These are phyloP conservation scores for Dianthus caryophyllus DNA, from an alignment of 148 eudicot species.

Conservation along the genomic window DNA sequence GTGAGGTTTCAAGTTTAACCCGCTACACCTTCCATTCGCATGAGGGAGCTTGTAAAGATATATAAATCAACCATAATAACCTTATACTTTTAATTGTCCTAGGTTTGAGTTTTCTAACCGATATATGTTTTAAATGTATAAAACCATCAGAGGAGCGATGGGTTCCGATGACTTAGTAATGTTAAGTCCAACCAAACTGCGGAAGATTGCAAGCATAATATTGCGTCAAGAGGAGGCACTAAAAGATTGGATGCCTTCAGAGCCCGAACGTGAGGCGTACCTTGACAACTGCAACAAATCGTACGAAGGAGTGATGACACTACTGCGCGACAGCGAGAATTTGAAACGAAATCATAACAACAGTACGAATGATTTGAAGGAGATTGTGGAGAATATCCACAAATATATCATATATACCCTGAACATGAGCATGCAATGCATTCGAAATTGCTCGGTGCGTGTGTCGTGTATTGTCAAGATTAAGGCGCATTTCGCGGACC, in stretches of 20 bases:
- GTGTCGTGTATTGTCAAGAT: not conserved
- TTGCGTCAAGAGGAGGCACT: not conserved
- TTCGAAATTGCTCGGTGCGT: not conserved
- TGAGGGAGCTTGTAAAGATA: no score
- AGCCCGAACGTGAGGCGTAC: not conserved
- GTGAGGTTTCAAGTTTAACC: no score
- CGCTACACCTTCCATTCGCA: no score
- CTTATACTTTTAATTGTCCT: no score
- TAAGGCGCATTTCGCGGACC: not conserved
- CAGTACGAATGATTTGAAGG: not conserved
- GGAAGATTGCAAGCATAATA: not conserved
- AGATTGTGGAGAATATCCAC: not conserved
- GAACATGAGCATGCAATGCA: slow-evolving; percentile 1
- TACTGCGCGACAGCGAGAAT: not conserved
- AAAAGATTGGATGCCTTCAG: not conserved
- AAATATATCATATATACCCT: not conserved
- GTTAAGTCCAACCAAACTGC: no score
- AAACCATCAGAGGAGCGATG: no score
- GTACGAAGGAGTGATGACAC: not conserved
- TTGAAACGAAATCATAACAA: not conserved
- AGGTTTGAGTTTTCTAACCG: no score
- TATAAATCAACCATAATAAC: no score
- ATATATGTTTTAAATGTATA: no score
- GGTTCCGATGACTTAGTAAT: no score
- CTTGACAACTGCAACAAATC: not conserved